Percentiles rank a stretch among this genome's conserved stretches.
Evolutionary conservation across 495 filamentous ascomycete genomes (phyloP).

Genomic region (Beverwykella pulmonaria): DNA sequence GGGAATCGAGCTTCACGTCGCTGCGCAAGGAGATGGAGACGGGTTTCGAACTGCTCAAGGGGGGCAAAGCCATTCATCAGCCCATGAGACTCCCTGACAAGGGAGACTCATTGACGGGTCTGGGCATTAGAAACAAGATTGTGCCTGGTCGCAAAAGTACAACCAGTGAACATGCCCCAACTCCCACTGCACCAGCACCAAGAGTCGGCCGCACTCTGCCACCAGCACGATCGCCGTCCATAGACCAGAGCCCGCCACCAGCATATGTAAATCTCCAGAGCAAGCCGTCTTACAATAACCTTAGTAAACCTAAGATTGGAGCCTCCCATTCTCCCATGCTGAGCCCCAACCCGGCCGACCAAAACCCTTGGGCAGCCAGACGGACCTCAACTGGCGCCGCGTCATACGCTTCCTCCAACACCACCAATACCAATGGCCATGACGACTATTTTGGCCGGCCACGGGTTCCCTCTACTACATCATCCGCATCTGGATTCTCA

Average conservation of each 20-base stretch:
- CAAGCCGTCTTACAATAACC: conserved; percentile 31
- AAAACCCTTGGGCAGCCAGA: conserved; percentile 9
- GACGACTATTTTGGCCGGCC: conserved; percentile 38
- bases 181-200: conserved; percentile 10
- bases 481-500: conserved; percentile 31
- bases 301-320: conserved; percentile 34
- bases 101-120: conserved; percentile 42
- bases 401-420: conserved; percentile 21
- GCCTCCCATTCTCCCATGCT: conserved; percentile 27
- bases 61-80: conserved; percentile 73
- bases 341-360: conserved; percentile 2
- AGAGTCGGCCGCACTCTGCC: conserved; percentile 16
- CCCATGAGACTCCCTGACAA: conserved; percentile 56
- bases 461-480: conserved; percentile 21
- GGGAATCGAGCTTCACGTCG: conserved; percentile 67
- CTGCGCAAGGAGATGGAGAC: conserved; percentile 72
- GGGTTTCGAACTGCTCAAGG: conserved; percentile 64
- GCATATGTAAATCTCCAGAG: conserved; percentile 2
- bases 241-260: conserved; percentile 32
- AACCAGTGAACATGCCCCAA: conserved; percentile 12
- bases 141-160: conserved; percentile 15
- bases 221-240: conserved; percentile 14
- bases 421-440: conserved; percentile 15
- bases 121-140: conserved; percentile 46
- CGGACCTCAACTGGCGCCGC: conserved; percentile 21